phyloP scores from a whole-genome alignment of 352 stramenopile species.

The Phytophthora cajani region DNA sequence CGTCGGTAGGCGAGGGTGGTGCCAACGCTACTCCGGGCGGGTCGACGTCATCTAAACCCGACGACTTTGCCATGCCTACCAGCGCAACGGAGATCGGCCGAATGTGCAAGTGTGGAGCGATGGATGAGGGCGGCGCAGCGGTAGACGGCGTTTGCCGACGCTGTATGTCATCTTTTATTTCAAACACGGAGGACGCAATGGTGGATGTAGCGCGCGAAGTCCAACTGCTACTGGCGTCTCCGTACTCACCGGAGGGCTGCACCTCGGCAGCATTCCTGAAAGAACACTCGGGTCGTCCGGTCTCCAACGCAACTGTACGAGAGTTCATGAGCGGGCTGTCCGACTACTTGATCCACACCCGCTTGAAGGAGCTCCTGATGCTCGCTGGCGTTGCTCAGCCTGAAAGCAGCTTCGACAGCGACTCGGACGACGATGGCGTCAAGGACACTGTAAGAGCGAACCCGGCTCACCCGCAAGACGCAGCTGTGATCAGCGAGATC shows the following conservation, averaged over 20 bases:
- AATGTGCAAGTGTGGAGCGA: slow-evolving; percentile 65
- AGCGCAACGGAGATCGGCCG: slow-evolving; percentile 51
- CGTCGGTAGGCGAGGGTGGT: slow-evolving; percentile 58
- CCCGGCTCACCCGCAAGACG: slow-evolving; percentile 14
- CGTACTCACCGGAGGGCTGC: slow-evolving; percentile 84
- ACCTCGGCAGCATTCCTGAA: slow-evolving; percentile 79
- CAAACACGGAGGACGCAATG: slow-evolving; percentile 77
- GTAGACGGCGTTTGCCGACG: slow-evolving; percentile 64
- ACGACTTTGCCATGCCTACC: slow-evolving; percentile 36
- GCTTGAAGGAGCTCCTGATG: slow-evolving; percentile 77
- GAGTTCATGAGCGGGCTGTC: slow-evolving; percentile 83
- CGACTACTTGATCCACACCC: slow-evolving; percentile 84
- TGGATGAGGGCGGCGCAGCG: slow-evolving; percentile 30
- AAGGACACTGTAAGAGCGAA: slow-evolving; percentile 22
- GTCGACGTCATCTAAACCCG: slow-evolving; percentile 18
- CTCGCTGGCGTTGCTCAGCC: slow-evolving; percentile 58
- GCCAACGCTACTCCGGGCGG: slow-evolving; percentile 22
- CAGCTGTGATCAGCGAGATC: slow-evolving; percentile 52
- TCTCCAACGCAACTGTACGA: slow-evolving; percentile 61
- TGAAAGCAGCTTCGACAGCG: slow-evolving; percentile 34
- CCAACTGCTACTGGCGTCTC: slow-evolving; percentile 82
- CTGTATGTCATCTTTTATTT: slow-evolving; percentile 84
- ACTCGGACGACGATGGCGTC: slow-evolving; percentile 38
- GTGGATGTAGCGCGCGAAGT: slow-evolving; percentile 81
- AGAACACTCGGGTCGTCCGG: slow-evolving; percentile 53